Evolutionary conservation across 805 yeast species (phyloP), one percentile per base, ranked within the genome.

Genomic region (Candida incommunis): DNA sequence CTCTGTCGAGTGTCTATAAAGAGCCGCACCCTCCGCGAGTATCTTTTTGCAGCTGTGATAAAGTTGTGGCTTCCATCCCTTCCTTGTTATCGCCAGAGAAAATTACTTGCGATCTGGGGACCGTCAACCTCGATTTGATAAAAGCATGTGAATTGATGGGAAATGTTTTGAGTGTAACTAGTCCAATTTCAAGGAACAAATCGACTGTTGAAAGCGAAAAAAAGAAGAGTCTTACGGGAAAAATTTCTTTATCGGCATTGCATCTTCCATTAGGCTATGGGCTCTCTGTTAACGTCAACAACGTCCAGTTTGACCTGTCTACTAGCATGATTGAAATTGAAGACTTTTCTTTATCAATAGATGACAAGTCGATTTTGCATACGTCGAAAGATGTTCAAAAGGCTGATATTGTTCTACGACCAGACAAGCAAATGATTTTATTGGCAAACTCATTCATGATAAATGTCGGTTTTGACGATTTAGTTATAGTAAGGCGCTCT

Each of bases 1-100:
- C 95, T 2, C 67, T 80, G 9, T 76, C 84, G 0, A 70, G 72
- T 43, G 56, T 75, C 1, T 63, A 70, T 5, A 7, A 31, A n/a
- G 18, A 31, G 5, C 37, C 37, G 13, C 37, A 11, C 9, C 9
- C 5, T 11, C 18, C 11, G 5, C 37, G 37, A 7, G 18, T 13
- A 5, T 11, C 20, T 5, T 16, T 31, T n/a, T 9, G 11, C n/a
- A 7, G 18, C 4, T n/a, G 11, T 4, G 37, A 31, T 16, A 13
- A 11, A 5, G 18, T 31, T 11, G 37, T 11, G 13, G 7, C n/a
- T 9, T 5, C 18, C 20, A 9, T 31, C n/a, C 18, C 37, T 31
- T n/a, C 18, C 7, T 16, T 31, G 9, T 11, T 9, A 9, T 7
- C 11, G 5, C 11, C 37, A 7, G 5, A 31, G 7, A 18, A 16